Evolutionary conservation across 1,284 basidiomycete species (phyloP), one percentile per base, ranked within the genome.

Genomic region (Boletus sp.): DNA sequence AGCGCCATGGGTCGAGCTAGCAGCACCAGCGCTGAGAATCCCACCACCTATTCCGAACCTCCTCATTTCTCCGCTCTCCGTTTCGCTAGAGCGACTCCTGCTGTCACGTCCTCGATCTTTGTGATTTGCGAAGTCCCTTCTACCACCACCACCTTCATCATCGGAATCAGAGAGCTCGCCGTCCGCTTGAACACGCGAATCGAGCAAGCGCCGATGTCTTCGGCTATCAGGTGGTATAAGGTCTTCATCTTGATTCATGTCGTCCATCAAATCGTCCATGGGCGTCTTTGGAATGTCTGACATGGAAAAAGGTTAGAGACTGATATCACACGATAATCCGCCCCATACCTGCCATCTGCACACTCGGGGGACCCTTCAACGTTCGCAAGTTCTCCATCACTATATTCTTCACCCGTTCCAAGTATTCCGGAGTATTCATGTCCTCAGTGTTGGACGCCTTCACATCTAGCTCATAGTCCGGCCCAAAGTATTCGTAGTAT

Each of bases 401-500:
- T 43, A 94, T 91, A 47, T 83, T 80, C 67, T 91, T 94, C 53
- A 98, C 84, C 52, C 95, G 91, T 46, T 96, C 90, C 41, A 99
- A 76, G 65, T 99, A 99, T 56, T 90, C 88, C 8, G 81, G 81
- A 2, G 91, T 91, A 65, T 99, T 99, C 72, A 95, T 75, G 62
- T 99, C 94, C 58, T 97, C 93, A 64, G 94, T 91, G 66, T 99
- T 99, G 26, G 92, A 95, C 5, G 94, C 76, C 56, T 89, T 89
- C 22, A 99, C 96, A 63, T 99, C 94, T n/a, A 99, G 78, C 60
- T 93, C 84, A 62, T 99, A 97, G 61, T 96, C 92, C 1, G 96
- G 96, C 0, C 96, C 96, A 68, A 98, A 99, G 71, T 99, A 99
- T 67, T 99, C 95, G 68, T 96, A 98, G 71, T 99, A 97, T 69